Percentiles rank a stretch among this genome's conserved stretches.
Conservation (phyloP, 768 basidiomycete genomes). For the Leccinum variicolor region DNA sequence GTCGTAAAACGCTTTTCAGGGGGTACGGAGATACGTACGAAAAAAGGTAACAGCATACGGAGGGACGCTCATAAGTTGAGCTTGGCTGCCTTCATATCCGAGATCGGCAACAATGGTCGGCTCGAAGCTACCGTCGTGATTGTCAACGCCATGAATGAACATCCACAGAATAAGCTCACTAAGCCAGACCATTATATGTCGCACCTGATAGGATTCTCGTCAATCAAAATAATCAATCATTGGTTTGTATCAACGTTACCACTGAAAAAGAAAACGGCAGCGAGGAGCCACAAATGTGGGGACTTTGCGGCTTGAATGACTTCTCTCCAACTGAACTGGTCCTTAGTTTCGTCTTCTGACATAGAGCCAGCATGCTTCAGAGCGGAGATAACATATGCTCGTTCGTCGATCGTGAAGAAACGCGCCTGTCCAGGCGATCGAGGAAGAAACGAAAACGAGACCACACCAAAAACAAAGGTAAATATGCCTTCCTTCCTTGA, state of each 20-base stretch:
- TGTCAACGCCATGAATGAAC: constrained; percentile 32
- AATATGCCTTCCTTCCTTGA: constrained; percentile 52
- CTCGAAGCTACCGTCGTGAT: constrained; percentile 49
- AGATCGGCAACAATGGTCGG: constrained; percentile 68
- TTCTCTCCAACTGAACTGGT: constrained; percentile 57
- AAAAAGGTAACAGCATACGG: not conserved
- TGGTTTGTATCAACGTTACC: constrained; percentile 31
- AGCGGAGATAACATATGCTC: constrained; percentile 38
- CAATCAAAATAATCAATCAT: not conserved
- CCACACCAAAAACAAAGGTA: constrained; percentile 54
- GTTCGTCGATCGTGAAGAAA: constrained; percentile 53
- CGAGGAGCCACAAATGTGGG: constrained; percentile 49
- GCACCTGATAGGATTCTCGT: constrained; percentile 12
- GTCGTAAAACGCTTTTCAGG: not conserved
- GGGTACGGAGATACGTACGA: constrained; percentile 16
- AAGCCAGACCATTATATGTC: constrained; percentile 15
- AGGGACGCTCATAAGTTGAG: constrained; percentile 40
- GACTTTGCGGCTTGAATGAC: constrained; percentile 45
- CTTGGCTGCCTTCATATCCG: constrained; percentile 49
- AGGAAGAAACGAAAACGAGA: constrained; percentile 49
- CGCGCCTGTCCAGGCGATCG: constrained; percentile 39
- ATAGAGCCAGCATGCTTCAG: constrained; percentile 28
- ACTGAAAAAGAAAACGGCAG: constrained; percentile 48
- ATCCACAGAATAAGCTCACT: constrained; percentile 13
- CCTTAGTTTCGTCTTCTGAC: constrained; percentile 39